phyloP scores from a whole-genome alignment of 805 yeast genomes.

The Kuraishia molischiana region DNA sequence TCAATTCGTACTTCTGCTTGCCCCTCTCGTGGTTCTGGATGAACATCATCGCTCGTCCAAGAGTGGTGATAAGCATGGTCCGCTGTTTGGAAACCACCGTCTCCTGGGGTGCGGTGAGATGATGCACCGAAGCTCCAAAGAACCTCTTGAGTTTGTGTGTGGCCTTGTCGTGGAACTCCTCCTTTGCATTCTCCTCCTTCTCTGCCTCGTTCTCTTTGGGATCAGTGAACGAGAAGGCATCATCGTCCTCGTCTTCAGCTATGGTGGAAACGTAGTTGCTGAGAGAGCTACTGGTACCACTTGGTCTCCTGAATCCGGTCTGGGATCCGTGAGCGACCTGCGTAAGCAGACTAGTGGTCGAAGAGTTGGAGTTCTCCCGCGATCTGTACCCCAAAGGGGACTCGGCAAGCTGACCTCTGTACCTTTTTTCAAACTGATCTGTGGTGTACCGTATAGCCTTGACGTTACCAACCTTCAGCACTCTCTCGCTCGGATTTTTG shows the following conservation, averaged over 20 bases:
- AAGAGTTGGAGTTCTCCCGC: conserved; percentile 16
- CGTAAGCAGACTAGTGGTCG: conserved; percentile 20
- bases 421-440: conserved; percentile 44
- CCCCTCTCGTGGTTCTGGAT: conserved; percentile 24
- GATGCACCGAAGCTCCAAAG: conserved; percentile 6
- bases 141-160: conserved; percentile 17
- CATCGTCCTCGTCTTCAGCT: conserved; percentile 9
- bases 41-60: conserved; percentile 50
- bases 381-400: conserved; percentile 44
- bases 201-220: conserved; percentile 7
- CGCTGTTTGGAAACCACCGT: conserved; percentile 28
- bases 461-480: conserved; percentile 47
- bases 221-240: conserved; percentile 17
- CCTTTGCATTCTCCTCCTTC: conserved; percentile 9
- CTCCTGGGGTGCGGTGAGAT: conserved; percentile 5
- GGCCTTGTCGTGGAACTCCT: conserved; percentile 11
- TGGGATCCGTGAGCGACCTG: conserved; percentile 36
- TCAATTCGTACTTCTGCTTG: conserved; percentile 32
- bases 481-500: conserved; percentile 47
- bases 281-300: conserved; percentile 2
- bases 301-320: conserved; percentile 27
- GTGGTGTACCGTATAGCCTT: conserved; percentile 33
- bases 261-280: conserved; percentile 4
- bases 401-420: conserved; percentile 47
- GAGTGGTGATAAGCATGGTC: conserved; percentile 47